These are phyloP conservation scores for Pseudogymnoascus sp. DNA, from an alignment of 2,329 filamentous ascomycete species.

Conservation along the genomic window DNA sequence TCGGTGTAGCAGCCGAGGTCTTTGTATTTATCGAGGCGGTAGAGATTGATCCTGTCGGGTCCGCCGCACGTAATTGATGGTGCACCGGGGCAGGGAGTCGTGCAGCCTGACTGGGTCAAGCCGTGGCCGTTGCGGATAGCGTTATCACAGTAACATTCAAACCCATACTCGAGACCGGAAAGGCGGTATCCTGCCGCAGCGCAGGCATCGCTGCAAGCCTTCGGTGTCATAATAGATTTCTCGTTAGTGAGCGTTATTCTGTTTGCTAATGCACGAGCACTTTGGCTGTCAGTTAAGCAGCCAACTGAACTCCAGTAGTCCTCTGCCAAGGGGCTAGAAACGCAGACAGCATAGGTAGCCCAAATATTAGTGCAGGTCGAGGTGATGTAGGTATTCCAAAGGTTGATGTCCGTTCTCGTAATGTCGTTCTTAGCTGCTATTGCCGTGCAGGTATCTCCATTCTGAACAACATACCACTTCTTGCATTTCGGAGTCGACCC, in stretches of 20 bases:
- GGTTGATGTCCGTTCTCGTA: neutral
- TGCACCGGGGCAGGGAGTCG: conserved; percentile 14
- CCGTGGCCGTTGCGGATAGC: neutral
- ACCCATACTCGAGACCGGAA: neutral
- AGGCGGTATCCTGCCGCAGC: neutral
- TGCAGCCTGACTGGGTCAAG: conserved; percentile 10
- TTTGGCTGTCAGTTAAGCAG: conserved; percentile 3
- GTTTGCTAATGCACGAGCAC: neutral
- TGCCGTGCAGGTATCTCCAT: neutral
- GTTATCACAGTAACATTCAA: neutral
- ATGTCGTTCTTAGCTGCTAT: neutral
- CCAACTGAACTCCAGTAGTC: neutral
- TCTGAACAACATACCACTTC: conserved; percentile 1
- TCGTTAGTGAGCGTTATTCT: neutral
- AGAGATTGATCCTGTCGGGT: conserved; percentile 13
- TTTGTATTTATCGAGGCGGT: conserved; percentile 2
- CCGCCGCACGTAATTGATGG: conserved; percentile 14
- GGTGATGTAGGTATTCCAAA: conserved; percentile 11
- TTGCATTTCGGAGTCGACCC: conserved; percentile 7
- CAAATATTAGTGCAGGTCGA: neutral
- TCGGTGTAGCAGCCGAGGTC: neutral
- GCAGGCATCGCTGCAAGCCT: conserved; percentile 1
- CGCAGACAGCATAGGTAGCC: conserved; percentile 5
- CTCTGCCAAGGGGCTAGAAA: neutral
- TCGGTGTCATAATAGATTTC: conserved; percentile 12